phyloP scores from a whole-genome alignment of 352 stramenopile genomes.

The Globisporangium abappressorium region DNA sequence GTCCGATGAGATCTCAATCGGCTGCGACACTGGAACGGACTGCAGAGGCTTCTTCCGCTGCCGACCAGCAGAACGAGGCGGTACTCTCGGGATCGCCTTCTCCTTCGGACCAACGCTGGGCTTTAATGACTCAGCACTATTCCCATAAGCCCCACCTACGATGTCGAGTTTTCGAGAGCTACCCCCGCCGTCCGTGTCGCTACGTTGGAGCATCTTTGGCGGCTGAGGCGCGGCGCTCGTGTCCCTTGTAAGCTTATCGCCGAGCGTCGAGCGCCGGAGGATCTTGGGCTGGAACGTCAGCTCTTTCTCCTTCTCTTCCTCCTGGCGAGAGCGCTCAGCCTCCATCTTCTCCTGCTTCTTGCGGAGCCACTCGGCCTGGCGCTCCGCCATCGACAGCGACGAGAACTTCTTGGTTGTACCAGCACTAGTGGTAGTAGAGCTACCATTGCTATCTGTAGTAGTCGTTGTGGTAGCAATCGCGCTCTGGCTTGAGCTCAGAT shows the following conservation, averaged over 20 bases:
- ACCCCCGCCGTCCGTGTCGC: conserved; percentile 11
- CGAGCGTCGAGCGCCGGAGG: conserved; percentile 60
- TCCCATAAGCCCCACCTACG: neutral
- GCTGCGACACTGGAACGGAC: conserved; percentile 34
- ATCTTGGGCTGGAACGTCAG: conserved; percentile 85
- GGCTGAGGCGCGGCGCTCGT: neutral
- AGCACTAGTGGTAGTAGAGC: conserved; percentile 4
- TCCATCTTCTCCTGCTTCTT: conserved; percentile 81
- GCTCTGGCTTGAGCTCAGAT: neutral
- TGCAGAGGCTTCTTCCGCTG: conserved; percentile 35
- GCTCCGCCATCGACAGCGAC: conserved; percentile 73
- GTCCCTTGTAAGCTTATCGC: conserved; percentile 39
- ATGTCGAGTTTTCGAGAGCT: conserved; percentile 19
- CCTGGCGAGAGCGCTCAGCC: conserved; percentile 54
- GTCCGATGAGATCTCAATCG: conserved; percentile 58
- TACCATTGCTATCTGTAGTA: neutral
- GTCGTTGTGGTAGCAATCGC: neutral
- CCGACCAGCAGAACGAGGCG: conserved; percentile 15
- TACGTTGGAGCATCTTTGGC: conserved; percentile 14
- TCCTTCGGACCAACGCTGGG: conserved; percentile 25
- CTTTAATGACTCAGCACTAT: conserved; percentile 5
- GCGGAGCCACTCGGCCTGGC: conserved; percentile 71
- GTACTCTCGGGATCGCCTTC: conserved; percentile 36
- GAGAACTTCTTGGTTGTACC: conserved; percentile 45
- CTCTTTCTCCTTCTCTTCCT: conserved; percentile 71